Conservation (phyloP, 805 yeast genomes). For the Zygosaccharomyces siamensis region DNA sequence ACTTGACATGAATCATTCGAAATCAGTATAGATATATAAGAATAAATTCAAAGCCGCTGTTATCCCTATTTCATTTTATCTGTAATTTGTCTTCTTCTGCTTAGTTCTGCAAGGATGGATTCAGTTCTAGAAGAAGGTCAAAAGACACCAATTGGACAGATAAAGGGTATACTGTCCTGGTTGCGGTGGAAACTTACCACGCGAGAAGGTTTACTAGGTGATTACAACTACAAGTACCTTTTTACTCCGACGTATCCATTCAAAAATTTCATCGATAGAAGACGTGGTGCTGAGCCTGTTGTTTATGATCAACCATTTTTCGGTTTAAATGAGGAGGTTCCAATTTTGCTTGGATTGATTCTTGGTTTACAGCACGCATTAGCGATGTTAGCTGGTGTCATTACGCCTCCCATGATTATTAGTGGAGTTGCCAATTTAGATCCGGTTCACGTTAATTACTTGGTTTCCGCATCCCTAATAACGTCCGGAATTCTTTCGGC, state of each 20-base stretch:
- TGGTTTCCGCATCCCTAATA: slow-evolving; percentile 69
- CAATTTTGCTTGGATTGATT: slow-evolving; percentile 67
- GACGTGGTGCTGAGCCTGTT: slow-evolving; percentile 41
- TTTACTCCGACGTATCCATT: slow-evolving; percentile 82
- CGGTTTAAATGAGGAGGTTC: slow-evolving; percentile 75
- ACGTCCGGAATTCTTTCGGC: slow-evolving; percentile 64
- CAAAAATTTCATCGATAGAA: slow-evolving; percentile 24
- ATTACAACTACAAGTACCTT: slow-evolving; percentile 73
- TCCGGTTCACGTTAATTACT: slow-evolving; percentile 47
- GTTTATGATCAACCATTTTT: slow-evolving; percentile 63
- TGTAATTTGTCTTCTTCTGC: too few species aligned
- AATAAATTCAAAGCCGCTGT: neutral
- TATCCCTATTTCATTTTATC: too few species aligned
- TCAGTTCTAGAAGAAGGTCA: slow-evolving; percentile 4
- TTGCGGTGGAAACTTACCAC: slow-evolving; percentile 52
- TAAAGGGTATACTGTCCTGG: slow-evolving; percentile 13
- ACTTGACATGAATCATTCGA: neutral
- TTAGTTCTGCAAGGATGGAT: slow-evolving; percentile 1
- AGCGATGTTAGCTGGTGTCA: slow-evolving; percentile 89
- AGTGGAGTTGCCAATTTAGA: slow-evolving; percentile 57
- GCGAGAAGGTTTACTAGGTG: slow-evolving; percentile 78
- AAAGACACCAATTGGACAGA: neutral
- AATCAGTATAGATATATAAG: neutral
- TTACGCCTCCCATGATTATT: slow-evolving; percentile 76
- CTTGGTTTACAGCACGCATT: slow-evolving; percentile 85